These are phyloP conservation scores for Candida parachauliodes DNA, from an alignment of 805 yeast genomes.

Conservation along the genomic window DNA sequence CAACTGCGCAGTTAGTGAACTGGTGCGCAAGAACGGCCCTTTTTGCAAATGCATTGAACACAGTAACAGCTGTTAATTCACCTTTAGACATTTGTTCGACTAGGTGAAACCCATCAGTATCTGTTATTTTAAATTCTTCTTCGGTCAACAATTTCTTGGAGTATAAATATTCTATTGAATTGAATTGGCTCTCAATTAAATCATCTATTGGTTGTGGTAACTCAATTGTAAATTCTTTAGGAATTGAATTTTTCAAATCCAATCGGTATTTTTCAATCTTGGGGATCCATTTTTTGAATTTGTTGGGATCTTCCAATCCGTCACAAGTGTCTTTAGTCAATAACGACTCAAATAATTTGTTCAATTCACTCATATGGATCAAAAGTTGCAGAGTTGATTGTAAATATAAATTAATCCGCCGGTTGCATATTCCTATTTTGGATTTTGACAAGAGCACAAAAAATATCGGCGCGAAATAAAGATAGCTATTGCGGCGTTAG, in stretches of 20 bases:
- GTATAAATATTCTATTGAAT: constrained; percentile 32
- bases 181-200: constrained; percentile 29
- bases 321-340: constrained; percentile 2
- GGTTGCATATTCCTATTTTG: not conserved
- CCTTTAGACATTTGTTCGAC: constrained; percentile 29
- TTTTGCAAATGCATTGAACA: constrained; percentile 39
- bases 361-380: constrained; percentile 2
- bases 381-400: too few species aligned
- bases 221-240: constrained; percentile 28
- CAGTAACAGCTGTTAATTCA: constrained; percentile 31
- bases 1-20: constrained; percentile 40
- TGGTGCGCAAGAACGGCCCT: constrained; percentile 37
- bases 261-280: constrained; percentile 38
- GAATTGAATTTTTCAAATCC: constrained; percentile 25
- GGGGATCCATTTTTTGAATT: constrained; percentile 35
- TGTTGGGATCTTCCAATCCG: constrained; percentile 8
- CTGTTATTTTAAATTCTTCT: constrained; percentile 36
- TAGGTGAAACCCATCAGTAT: constrained; percentile 26
- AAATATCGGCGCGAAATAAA: too few species aligned
- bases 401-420: not conserved
- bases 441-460: too few species aligned
- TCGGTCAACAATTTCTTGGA: constrained; percentile 29
- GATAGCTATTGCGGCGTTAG: too few species aligned
- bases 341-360: constrained; percentile 2
- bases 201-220: constrained; percentile 31